phyloP scores from a whole-genome alignment of 1,284 basidiomycete genomes.

The Fomitopsis betulina region DNA sequence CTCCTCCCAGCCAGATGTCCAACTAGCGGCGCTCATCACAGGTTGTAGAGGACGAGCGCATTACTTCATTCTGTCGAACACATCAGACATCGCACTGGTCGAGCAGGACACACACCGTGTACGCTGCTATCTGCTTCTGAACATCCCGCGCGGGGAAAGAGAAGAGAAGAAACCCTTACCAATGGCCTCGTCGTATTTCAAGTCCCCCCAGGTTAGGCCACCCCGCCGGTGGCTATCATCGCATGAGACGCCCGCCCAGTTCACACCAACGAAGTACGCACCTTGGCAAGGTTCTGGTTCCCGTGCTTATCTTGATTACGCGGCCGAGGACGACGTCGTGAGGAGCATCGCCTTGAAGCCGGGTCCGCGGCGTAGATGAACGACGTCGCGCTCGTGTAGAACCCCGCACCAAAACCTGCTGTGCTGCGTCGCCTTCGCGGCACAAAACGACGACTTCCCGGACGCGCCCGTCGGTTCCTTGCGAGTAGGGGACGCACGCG shows the following conservation, averaged over 20 bases:
- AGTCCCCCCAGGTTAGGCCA: constrained; percentile 15
- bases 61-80: constrained; percentile 19
- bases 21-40: background rate
- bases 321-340: constrained; percentile 21
- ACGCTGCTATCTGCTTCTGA: too few relatives aligned
- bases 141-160: too few relatives aligned
- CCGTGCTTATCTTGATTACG: constrained; percentile 11
- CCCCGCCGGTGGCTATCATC: background rate
- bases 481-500: background rate
- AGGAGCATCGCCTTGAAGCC: constrained; percentile 17
- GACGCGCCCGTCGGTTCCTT: too few relatives aligned
- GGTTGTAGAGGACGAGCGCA: constrained; percentile 16
- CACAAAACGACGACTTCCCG: constrained; percentile 10
- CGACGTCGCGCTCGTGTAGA: constrained; percentile 15
- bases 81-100: background rate
- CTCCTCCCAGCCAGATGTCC: too few relatives aligned
- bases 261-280: background rate
- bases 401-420: constrained; percentile 11
- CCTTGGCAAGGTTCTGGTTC: constrained; percentile 14
- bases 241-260: background rate
- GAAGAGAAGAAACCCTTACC: constrained; percentile 3
- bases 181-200: constrained; percentile 18
- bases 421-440: background rate
- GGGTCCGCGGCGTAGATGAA: constrained; percentile 17
- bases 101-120: too few relatives aligned